Evolutionary conservation across 805 yeast species (phyloP), one percentile per base, ranked within the genome.

Genomic region (Lachancea nothofagi): DNA sequence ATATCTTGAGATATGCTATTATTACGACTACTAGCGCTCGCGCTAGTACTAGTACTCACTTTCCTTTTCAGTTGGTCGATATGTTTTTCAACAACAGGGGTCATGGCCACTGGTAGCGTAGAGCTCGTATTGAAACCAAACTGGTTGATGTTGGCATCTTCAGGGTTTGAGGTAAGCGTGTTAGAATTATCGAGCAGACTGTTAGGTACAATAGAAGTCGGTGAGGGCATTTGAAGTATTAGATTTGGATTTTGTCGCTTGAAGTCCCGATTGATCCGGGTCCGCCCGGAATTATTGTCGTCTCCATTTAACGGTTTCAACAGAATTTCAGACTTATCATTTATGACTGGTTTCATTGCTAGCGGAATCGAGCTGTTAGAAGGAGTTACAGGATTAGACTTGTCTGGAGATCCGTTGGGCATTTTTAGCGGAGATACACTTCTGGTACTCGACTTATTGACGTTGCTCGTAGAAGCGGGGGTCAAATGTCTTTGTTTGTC

Each of bases 181-280:
- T 26, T 15, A 6, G 24, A 13, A 25, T 18, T 28, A 7, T 57
- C 63, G 12, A 58, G 46, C 25, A 58, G 36, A 36, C 53, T 56
- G 40, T 47, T 50, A 14, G 60, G 45, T 13, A 45, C 56, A n/a
- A 29, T 63, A 1, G 75, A 54, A 0, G 79, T 71, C 1, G 90
- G 89, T 2, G 77, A 71, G 3, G 89, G 90, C 88, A 83, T 82
- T 55, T 82, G 88, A 15, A 83, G 68, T 44, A 77, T 75, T 31
- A 80, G 60, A 25, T 79, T 72, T 1, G 80, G 78, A 43, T 75
- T 70, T 24, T 72, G 71, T 29, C 72, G 63, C 32, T 65, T 65
- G 33, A 59, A 60, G 36, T 59, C 64, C 13, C 59, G 49, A 26
- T 50, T 54, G 7, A 54, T 54, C 24, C 65, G 56, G 37, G 51